Evolutionary conservation across 73 alveolate genomes (phyloP), one percentile per base, ranked within the genome.

Genomic region (Paramecium primaurelia): DNA sequence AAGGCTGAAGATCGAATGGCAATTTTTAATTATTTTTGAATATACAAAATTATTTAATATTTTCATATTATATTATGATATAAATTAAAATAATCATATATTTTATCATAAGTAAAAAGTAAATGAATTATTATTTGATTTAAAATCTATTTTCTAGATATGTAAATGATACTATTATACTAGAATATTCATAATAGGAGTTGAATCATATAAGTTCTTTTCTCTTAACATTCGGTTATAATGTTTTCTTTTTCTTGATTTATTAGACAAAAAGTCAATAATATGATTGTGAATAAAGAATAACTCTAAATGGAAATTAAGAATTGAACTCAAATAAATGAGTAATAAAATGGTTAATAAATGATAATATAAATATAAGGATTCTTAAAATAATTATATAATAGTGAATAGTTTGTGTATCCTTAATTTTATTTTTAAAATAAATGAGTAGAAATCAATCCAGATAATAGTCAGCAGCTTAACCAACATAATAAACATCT

Each of bases 1-100:
- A 95, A 93, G 28, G 86, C 92, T 86, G 96, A 88, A 18, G 95
- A 49, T 71, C 97, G 22, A 14, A 96, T 58, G 5, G 95, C 96
- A 60, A 94, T 94, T 89, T 64, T 93, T 34, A 94, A 71, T 89
- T 69, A 49, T 89, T 59, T 88, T 25, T 89, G 36, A 73, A 71
- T 89, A 54, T n/a, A 54, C 69, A 54, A 54, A 54, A 54, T 54
- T 54, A 54, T n/a, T 54, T 54, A 54, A 18, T 54, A 54, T n/a
- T 54, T 54, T 54, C 25, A 16, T 6, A 54, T 18, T 54, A 2
- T 54, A 3, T n/a, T 25, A 18, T 4, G 3, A 16, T 54, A 4
- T 54, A 16, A 18, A 4, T 16, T 42, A 49, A 49, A 49, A 49
- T 8, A 3, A 12, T 2, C 60, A 12, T 16, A 49, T 38, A 38